phyloP scores from a whole-genome alignment of 1,284 basidiomycete genomes.

The Meira nashicola region DNA sequence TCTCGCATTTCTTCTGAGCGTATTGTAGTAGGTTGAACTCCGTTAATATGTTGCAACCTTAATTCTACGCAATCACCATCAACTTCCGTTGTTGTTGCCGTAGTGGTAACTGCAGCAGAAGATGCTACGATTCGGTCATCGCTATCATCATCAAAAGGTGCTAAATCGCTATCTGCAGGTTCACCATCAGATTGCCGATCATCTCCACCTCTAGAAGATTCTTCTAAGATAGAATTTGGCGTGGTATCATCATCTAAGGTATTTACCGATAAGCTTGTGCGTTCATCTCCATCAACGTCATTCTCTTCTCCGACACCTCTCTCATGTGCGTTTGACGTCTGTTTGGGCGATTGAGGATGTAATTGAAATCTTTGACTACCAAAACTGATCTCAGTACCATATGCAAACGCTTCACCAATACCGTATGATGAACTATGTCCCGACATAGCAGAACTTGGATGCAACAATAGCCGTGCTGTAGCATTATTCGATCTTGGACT shows the following conservation, averaged over 20 bases:
- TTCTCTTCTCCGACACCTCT: background rate
- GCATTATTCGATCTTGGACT: constrained; percentile 3
- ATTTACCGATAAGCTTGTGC: too few species aligned
- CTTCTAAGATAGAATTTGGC: too few species aligned
- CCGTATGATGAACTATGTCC: constrained; percentile 16
- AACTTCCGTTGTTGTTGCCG: too few species aligned
- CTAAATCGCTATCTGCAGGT: too few species aligned
- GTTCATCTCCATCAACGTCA: too few species aligned
- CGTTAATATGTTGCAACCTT: background rate
- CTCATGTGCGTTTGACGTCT: background rate
- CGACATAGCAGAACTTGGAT: constrained; percentile 28
- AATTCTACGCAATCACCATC: too few species aligned
- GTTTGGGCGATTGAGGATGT: constrained; percentile 12
- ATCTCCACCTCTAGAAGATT: too few species aligned
- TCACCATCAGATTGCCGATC: too few species aligned
- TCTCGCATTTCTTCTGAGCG: background rate
- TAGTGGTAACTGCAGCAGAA: too few species aligned
- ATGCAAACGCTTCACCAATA: constrained; percentile 30
- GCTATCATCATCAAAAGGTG: too few species aligned
- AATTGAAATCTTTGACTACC: constrained; percentile 20
- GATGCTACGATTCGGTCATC: too few species aligned
- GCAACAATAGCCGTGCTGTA: constrained; percentile 23
- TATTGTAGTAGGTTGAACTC: background rate
- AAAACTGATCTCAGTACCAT: constrained; percentile 41
- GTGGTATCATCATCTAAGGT: too few species aligned